These are phyloP conservation scores for Tolypocladium nubicola DNA, from an alignment of 2,329 filamentous ascomycete genomes.

Conservation along the genomic window DNA sequence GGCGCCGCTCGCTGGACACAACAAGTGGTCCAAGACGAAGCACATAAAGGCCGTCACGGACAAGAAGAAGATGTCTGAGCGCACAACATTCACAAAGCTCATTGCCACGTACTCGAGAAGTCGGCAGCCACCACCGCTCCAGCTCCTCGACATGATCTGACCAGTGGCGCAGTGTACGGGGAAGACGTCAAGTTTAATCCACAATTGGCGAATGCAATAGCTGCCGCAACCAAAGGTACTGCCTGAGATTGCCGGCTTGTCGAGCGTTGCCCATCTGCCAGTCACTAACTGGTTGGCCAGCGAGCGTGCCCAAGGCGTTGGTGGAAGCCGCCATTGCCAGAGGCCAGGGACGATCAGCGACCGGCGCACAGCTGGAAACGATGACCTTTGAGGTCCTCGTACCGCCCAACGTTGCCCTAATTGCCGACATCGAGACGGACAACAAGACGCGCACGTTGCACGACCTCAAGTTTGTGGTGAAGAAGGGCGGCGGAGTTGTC, in stretches of 20 bases:
- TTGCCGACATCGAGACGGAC: slow-evolving; percentile 81
- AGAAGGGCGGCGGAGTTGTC: slow-evolving; percentile 56
- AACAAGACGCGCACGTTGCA: slow-evolving; percentile 63
- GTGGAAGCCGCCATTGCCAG: slow-evolving; percentile 83
- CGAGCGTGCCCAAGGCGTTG: slow-evolving; percentile 69
- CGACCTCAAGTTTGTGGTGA: slow-evolving; percentile 62
- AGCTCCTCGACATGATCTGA: not conserved
- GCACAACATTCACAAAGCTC: slow-evolving; percentile 57
- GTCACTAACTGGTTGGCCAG: slow-evolving; percentile 15
- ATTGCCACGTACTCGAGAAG: slow-evolving; percentile 68
- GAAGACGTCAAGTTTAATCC: slow-evolving; percentile 65
- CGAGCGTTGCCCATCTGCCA: not conserved
- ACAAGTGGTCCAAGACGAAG: slow-evolving; percentile 91
- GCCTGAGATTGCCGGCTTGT: not conserved
- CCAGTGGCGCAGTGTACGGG: slow-evolving; percentile 52
- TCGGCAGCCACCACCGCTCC: slow-evolving; percentile 23
- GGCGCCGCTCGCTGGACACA: slow-evolving; percentile 57
- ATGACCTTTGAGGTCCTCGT: slow-evolving; percentile 73
- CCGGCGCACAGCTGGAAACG: slow-evolving; percentile 65
- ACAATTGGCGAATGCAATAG: slow-evolving; percentile 61
- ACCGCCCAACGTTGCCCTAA: slow-evolving; percentile 63
- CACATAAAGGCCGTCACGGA: slow-evolving; percentile 90
- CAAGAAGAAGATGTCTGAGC: slow-evolving; percentile 62
- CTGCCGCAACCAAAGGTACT: slow-evolving; percentile 66
- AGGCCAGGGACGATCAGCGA: slow-evolving; percentile 72